These are phyloP conservation scores for Pseudognaphalium luteoalbum DNA, from an alignment of 129 eudicot species.

Conservation along the genomic window DNA sequence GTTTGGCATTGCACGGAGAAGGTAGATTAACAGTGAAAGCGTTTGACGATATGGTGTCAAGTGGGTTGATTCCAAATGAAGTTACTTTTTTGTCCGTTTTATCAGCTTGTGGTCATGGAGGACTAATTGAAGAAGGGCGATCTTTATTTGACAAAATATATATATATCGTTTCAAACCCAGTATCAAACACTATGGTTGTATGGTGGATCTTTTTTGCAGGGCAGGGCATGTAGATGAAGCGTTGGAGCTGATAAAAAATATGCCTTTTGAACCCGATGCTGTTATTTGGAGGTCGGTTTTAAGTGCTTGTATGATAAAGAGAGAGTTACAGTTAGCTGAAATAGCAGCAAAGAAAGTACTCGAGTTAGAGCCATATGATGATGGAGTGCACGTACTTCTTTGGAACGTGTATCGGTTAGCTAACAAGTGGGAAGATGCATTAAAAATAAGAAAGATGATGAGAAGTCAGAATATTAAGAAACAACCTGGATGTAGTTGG, in stretches of 20 bases:
- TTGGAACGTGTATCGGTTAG: conserved; percentile 46
- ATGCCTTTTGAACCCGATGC: conserved; percentile 76
- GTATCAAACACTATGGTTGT: conserved; percentile 64
- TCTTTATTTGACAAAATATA: conserved; percentile 37
- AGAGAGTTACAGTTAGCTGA: conserved; percentile 51
- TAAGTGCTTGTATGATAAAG: conserved; percentile 50
- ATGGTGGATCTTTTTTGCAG: conserved; percentile 67
- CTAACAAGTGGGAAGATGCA: conserved; percentile 61
- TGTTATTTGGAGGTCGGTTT: conserved; percentile 70
- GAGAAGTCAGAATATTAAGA: conserved; percentile 63
- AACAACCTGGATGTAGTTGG: conserved; percentile 78
- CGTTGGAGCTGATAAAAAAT: conserved; percentile 42
- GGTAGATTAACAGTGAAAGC: conserved; percentile 50
- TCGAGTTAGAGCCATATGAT: conserved; percentile 61
- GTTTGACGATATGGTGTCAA: conserved; percentile 45
- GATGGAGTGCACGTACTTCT: conserved; percentile 64
- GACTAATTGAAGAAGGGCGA: conserved; percentile 49
- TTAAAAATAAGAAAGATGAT: conserved; percentile 43
- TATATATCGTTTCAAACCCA: conserved; percentile 40
- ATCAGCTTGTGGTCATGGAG: conserved; percentile 68
- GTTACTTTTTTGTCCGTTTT: conserved; percentile 55
- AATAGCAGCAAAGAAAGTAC: conserved; percentile 49
- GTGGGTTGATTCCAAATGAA: conserved; percentile 43
- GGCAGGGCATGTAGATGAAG: conserved; percentile 56
- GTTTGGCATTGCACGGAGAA: conserved; percentile 58